A percentile compares a stretch with the other conserved stretches of the same genome.
These are phyloP conservation scores for Boletales sp. DNA, from an alignment of 768 basidiomycete species.

Conservation along the genomic window DNA sequence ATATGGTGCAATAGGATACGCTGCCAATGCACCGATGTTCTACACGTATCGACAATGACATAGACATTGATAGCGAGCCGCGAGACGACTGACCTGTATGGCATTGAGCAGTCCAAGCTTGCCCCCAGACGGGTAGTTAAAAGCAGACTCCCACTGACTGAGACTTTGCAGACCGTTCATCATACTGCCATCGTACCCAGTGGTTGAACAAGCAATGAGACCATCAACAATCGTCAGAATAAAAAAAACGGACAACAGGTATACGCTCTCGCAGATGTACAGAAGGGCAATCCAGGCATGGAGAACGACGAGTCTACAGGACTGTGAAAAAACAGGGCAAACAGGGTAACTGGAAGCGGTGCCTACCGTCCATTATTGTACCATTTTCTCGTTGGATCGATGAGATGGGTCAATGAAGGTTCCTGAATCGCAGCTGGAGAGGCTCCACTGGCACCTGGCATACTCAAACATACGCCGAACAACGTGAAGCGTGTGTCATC, in stretches of 20 bases:
- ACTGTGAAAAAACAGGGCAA: not conserved
- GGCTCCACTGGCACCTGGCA: not conserved
- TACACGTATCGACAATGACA: constrained; percentile 19
- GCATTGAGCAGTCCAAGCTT: constrained; percentile 68
- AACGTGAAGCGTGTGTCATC: not conserved
- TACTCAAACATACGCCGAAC: too few species aligned
- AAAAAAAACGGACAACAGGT: not conserved
- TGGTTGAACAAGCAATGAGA: constrained; percentile 71
- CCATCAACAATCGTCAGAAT: constrained; percentile 26
- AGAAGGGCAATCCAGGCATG: constrained; percentile 70
- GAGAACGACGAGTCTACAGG: constrained; percentile 51
- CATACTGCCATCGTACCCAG: constrained; percentile 75
- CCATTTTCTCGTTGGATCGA: constrained; percentile 69
- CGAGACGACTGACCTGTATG: constrained; percentile 49
- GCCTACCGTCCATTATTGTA: constrained; percentile 68
- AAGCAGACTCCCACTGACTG: constrained; percentile 60
- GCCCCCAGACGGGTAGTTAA: constrained; percentile 51
- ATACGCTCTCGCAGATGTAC: constrained; percentile 34
- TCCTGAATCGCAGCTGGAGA: constrained; percentile 16
- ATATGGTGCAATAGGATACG: constrained; percentile 69
- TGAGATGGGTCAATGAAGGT: constrained; percentile 47
- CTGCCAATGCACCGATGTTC: constrained; percentile 71
- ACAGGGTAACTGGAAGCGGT: not conserved
- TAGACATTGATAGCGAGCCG: not conserved
- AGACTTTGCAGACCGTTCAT: constrained; percentile 78